A percentile compares a stretch with the other conserved stretches of the same genome.
Conservation (phyloP, 2,329 filamentous ascomycete species). For the Mycosphaerella sp. region DNA sequence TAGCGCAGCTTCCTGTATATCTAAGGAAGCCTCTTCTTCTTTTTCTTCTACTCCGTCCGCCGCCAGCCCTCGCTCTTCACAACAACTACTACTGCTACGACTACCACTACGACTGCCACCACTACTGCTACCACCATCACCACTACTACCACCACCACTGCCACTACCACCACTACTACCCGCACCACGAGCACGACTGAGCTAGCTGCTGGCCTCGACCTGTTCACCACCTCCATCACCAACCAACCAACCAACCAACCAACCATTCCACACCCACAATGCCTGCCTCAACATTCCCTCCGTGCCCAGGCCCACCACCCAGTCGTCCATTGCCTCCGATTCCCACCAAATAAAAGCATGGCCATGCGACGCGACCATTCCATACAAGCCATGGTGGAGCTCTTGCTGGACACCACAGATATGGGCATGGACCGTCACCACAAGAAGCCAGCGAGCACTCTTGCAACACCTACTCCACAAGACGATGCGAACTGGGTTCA, state of each 20-base stretch:
- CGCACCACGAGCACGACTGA: constrained; percentile 2
- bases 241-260: not conserved
- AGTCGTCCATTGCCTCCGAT: constrained; percentile 44
- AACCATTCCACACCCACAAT: constrained; percentile 28
- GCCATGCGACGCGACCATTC: not conserved
- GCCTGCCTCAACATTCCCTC: constrained; percentile 40
- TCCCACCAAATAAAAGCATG: constrained; percentile 35
- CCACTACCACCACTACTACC: not conserved
- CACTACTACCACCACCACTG: not conserved
- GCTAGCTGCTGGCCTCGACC: constrained; percentile 4
- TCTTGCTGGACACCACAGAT: not conserved
- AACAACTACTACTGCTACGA: too few species aligned
- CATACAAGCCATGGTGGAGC: not conserved
- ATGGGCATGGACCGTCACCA: not conserved
- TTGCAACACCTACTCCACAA: not conserved
- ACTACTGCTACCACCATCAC: too few species aligned
- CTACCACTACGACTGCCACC: too few species aligned
- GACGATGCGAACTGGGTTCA: not conserved
- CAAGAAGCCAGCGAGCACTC: not conserved
- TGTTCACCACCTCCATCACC: not conserved
- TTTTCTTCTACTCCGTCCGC: constrained; percentile 4
- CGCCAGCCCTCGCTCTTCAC: too few species aligned
- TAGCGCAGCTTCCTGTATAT: constrained; percentile 14
- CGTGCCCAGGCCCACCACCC: constrained; percentile 45
- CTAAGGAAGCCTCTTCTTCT: too few species aligned